Percentiles rank a stretch among this genome's conserved stretches.
Conservation (phyloP, 441 rosid species). For the Populus hybrid region DNA sequence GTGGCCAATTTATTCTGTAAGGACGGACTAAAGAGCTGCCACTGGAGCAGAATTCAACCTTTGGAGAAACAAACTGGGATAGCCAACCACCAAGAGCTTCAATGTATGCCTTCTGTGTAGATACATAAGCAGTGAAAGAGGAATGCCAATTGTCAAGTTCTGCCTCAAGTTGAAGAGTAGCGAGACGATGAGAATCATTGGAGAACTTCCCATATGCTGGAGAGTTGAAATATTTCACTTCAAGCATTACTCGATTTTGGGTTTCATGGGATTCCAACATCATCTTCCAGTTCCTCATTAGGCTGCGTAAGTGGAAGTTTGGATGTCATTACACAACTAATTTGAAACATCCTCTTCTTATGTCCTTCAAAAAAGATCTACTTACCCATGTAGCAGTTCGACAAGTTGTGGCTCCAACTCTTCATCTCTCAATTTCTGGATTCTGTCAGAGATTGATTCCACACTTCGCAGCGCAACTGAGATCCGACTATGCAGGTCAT, state of each 20-base stretch:
- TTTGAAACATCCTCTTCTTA: neutral
- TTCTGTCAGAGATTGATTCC: slow-evolving; percentile 48
- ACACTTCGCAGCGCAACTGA: slow-evolving; percentile 42
- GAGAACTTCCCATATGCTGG: slow-evolving; percentile 33
- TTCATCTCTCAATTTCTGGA: slow-evolving; percentile 53
- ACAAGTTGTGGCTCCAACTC: slow-evolving; percentile 59
- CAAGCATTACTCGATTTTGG: slow-evolving; percentile 42
- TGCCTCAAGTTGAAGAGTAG: slow-evolving; percentile 55
- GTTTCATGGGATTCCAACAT: slow-evolving; percentile 48
- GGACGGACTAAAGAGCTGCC: slow-evolving; percentile 21
- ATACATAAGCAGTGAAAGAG: slow-evolving; percentile 33
- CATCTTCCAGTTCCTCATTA: slow-evolving; percentile 47
- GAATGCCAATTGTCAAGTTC: slow-evolving; percentile 45
- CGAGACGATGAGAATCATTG: slow-evolving; percentile 47
- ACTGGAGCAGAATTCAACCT: slow-evolving; percentile 31
- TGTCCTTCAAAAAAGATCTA: slow-evolving; percentile 4
- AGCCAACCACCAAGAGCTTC: slow-evolving; percentile 55
- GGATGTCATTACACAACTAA: slow-evolving; percentile 13
- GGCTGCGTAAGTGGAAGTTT: slow-evolving; percentile 29
- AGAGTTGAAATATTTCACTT: slow-evolving; percentile 39
- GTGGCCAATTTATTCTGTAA: slow-evolving; percentile 27
- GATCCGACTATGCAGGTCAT: slow-evolving; percentile 39
- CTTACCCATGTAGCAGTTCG: slow-evolving; percentile 56
- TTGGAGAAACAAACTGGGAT: slow-evolving; percentile 38
- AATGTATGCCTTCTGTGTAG: slow-evolving; percentile 47